phyloP scores from a whole-genome alignment of 2,329 filamentous ascomycete species.

The Fusarium robinianum region DNA sequence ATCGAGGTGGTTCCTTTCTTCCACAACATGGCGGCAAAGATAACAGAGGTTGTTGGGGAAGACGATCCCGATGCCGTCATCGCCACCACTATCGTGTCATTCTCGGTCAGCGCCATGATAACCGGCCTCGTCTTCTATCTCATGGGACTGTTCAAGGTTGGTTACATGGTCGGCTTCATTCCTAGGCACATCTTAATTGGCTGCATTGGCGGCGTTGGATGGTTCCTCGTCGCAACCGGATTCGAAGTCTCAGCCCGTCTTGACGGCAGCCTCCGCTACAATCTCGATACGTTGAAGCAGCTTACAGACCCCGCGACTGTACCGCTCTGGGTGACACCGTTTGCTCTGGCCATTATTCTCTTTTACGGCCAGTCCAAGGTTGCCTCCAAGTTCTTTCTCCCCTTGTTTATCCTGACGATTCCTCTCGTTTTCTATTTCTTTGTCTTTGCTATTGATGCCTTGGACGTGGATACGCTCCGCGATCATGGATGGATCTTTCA shows the following conservation, averaged over 20 bases:
- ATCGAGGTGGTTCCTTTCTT: slow-evolving; percentile 99
- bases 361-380: slow-evolving; percentile 77
- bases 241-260: slow-evolving; percentile 91
- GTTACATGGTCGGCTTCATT: slow-evolving; percentile 95
- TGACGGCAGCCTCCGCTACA: slow-evolving; percentile 82
- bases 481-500: slow-evolving; percentile 88
- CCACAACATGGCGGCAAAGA: slow-evolving; percentile 95
- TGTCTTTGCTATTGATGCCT: slow-evolving; percentile 68
- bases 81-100: slow-evolving; percentile 91
- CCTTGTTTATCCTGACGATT: slow-evolving; percentile 81
- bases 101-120: slow-evolving; percentile 85
- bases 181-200: slow-evolving; percentile 95
- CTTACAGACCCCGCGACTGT: slow-evolving; percentile 76
- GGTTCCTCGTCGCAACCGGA: slow-evolving; percentile 89
- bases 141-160: slow-evolving; percentile 85
- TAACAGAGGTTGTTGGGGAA: slow-evolving; percentile 76
- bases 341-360: slow-evolving; percentile 75
- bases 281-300: slow-evolving; percentile 73
- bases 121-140: slow-evolving; percentile 91
- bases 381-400: slow-evolving; percentile 82
- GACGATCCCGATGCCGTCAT: slow-evolving; percentile 84
- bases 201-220: slow-evolving; percentile 95
- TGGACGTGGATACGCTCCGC: slow-evolving; percentile 71
- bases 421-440: slow-evolving; percentile 79
- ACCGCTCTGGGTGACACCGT: slow-evolving; percentile 80